Conservation (phyloP, 176 grass and related monocot genomes). For the Avena insularis region DNA sequence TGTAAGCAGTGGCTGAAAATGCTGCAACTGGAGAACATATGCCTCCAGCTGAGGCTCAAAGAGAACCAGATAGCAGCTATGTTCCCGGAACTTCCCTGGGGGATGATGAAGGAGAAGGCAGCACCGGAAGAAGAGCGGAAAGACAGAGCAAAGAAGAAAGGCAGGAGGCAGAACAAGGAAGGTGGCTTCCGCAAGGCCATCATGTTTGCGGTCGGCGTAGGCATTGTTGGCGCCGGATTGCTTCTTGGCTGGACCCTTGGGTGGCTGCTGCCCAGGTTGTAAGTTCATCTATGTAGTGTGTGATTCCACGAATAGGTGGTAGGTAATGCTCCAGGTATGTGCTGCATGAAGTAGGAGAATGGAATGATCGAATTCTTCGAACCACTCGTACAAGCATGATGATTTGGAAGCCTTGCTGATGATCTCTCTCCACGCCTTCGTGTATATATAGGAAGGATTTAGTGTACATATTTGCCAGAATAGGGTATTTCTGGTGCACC, state of each 20-base stretch:
- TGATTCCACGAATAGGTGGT: neutral
- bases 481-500: conserved; percentile 24
- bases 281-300: conserved; percentile 9
- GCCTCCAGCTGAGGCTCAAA: conserved; percentile 78
- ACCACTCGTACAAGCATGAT: conserved; percentile 24
- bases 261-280: conserved; percentile 66
- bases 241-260: conserved; percentile 92
- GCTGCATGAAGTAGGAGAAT: conserved; percentile 11
- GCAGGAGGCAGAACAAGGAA: conserved; percentile 47
- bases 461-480: conserved; percentile 42
- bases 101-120: conserved; percentile 45
- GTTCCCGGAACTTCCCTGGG: conserved; percentile 70
- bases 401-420: conserved; percentile 39
- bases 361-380: conserved; percentile 28
- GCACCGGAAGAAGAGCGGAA: conserved; percentile 34
- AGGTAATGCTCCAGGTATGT: conserved; percentile 20
- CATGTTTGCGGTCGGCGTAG: conserved; percentile 75
- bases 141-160: conserved; percentile 47
- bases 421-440: conserved; percentile 25
- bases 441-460: conserved; percentile 49
- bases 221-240: conserved; percentile 74
- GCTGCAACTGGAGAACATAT: conserved; percentile 87
- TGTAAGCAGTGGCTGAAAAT: conserved; percentile 93
- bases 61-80: conserved; percentile 68
- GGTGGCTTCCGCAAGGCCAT: conserved; percentile 47